These are phyloP conservation scores for Didymella pomorum DNA, from an alignment of 2,329 filamentous ascomycete genomes.

Conservation along the genomic window DNA sequence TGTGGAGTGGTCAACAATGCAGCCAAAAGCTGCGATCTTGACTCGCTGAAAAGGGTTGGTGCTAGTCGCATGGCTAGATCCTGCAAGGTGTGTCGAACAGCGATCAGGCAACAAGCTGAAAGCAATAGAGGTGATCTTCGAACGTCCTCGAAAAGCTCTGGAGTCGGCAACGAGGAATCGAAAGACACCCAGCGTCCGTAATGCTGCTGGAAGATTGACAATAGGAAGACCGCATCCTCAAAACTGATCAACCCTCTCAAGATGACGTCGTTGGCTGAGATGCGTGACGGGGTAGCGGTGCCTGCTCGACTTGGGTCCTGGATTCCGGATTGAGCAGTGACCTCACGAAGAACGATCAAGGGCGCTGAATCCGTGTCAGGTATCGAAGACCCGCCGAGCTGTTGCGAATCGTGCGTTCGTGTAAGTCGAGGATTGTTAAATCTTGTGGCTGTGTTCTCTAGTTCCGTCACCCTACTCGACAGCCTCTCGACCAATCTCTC, in stretches of 20 bases:
- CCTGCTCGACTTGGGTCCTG: not conserved
- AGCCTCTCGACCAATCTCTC: not conserved
- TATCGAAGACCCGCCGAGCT: not conserved
- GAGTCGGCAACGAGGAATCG: not conserved
- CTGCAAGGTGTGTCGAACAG: slow-evolving; percentile 1
- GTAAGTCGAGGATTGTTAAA: not conserved
- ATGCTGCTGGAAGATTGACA: slow-evolving; percentile 4
- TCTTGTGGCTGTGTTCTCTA: not conserved
- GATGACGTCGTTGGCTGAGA: not conserved
- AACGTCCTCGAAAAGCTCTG: not conserved
- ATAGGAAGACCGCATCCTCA: not conserved
- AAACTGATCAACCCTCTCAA: not conserved
- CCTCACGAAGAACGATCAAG: slow-evolving; percentile 3
- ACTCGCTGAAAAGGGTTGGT: not conserved
- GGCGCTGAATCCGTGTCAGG: not conserved
- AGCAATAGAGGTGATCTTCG: slow-evolving; percentile 3
- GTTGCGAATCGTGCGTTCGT: not conserved
- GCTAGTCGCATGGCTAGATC: not conserved
- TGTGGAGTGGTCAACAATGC: slow-evolving; percentile 43
- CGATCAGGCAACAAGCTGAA: slow-evolving; percentile 4
- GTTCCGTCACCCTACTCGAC: not conserved
- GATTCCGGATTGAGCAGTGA: not conserved
- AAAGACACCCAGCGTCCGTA: slow-evolving; percentile 4
- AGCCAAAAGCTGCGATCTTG: not conserved
- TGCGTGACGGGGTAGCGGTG: not conserved